These are phyloP conservation scores for Quercus rubra DNA, from an alignment of 306 rosid genomes.

Conservation along the genomic window DNA sequence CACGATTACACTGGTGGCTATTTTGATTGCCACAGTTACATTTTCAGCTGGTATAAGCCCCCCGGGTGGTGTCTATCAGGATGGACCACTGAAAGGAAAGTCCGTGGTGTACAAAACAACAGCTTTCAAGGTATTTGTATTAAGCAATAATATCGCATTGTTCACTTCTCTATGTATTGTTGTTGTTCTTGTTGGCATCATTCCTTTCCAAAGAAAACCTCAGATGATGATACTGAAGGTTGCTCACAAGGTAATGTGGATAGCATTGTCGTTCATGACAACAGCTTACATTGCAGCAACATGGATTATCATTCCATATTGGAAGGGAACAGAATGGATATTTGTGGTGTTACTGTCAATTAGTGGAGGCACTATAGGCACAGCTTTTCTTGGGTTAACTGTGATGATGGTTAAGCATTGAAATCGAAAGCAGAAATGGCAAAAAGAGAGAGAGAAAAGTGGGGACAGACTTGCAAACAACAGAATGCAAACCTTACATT, in stretches of 20 bases:
- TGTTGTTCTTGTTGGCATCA: conserved; percentile 61
- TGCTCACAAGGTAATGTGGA: conserved; percentile 65
- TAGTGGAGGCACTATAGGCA: conserved; percentile 45
- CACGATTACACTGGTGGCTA: conserved; percentile 52
- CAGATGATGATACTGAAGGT: conserved; percentile 35
- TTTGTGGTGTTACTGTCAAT: conserved; percentile 35
- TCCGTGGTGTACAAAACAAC: conserved; percentile 29
- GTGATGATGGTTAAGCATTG: conserved; percentile 48
- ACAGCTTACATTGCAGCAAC: conserved; percentile 54
- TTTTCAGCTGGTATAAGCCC: conserved; percentile 61
- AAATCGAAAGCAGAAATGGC: conserved; percentile 56
- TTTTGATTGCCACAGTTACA: conserved; percentile 65
- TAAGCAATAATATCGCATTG: conserved; percentile 53
- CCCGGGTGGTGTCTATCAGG: conserved; percentile 62
- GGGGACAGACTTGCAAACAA: conserved; percentile 25
- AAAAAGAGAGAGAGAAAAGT: conserved; percentile 27
- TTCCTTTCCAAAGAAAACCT: conserved; percentile 54
- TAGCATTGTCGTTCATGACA: conserved; percentile 64
- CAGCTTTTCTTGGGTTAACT: conserved; percentile 44
- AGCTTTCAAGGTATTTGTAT: conserved; percentile 53
- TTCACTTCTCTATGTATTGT: conserved; percentile 59
- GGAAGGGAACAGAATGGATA: conserved; percentile 24
- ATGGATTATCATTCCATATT: conserved; percentile 56
- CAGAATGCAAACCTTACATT: conserved; percentile 15
- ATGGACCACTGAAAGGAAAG: conserved; percentile 43